Conservation (phyloP, 495 filamentous ascomycete species). For the Aspergillus sclerotioniger region DNA sequence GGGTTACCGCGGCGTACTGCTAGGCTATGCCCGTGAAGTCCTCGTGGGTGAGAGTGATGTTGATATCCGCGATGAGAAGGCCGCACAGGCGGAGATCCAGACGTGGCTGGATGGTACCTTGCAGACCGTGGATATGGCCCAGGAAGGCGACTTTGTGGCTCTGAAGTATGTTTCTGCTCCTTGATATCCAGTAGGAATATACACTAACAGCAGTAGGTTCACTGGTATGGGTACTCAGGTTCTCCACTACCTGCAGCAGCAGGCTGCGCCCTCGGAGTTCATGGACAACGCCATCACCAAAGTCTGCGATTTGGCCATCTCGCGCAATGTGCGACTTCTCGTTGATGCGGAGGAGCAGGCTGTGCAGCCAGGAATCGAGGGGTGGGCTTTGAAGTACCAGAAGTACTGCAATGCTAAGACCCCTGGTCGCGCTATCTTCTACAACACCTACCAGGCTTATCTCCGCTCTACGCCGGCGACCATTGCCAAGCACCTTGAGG, state of each 20-base stretch:
- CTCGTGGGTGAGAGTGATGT: conserved; percentile 38
- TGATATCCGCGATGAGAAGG: conserved; percentile 32
- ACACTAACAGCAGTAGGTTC: conserved; percentile 49
- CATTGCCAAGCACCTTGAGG: conserved; percentile 64
- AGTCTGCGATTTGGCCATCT: conserved; percentile 73
- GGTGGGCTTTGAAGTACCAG: conserved; percentile 79
- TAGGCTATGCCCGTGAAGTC: conserved; percentile 50
- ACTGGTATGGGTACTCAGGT: conserved; percentile 85
- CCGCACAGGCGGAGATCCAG: conserved; percentile 57
- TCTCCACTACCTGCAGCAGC: conserved; percentile 58
- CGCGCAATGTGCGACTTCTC: conserved; percentile 69
- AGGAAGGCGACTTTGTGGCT: conserved; percentile 78
- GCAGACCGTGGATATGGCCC: conserved; percentile 71
- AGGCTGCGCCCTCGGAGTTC: conserved; percentile 55
- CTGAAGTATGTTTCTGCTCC: conserved; percentile 59
- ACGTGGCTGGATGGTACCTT: conserved; percentile 74
- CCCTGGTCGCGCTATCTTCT: conserved; percentile 62
- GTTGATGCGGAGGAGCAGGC: conserved; percentile 87
- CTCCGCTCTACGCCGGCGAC: conserved; percentile 66
- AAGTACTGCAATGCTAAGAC: conserved; percentile 69
- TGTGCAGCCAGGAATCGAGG: conserved; percentile 79
- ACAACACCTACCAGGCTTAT: conserved; percentile 82
- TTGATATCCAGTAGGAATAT: neutral
- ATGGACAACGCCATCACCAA: conserved; percentile 68
- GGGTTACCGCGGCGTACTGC: conserved; percentile 47